phyloP scores from a whole-genome alignment of 345 rosid species.

The Cochlearia excelsa region DNA sequence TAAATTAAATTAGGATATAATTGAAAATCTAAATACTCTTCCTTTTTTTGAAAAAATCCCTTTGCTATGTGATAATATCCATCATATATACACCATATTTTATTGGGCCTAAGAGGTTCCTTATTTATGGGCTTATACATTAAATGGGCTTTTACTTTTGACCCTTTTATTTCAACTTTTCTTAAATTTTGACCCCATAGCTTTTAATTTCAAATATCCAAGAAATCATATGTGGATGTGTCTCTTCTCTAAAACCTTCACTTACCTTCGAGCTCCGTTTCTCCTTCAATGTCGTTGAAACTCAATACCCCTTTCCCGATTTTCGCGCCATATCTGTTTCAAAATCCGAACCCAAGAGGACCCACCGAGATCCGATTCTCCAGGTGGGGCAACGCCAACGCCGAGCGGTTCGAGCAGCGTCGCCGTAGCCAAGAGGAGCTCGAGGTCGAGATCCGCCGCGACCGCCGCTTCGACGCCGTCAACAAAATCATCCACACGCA shows the following conservation, averaged over 20 bases:
- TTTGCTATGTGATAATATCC: too few relatives aligned
- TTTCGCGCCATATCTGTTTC: slow-evolving; percentile 44
- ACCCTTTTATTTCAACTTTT: background rate
- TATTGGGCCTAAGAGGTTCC: background rate
- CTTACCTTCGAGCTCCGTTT: slow-evolving; percentile 12
- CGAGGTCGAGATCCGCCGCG: slow-evolving; percentile 68
- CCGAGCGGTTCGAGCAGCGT: slow-evolving; percentile 59
- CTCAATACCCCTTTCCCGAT: slow-evolving; percentile 59
- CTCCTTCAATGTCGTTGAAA: slow-evolving; percentile 60
- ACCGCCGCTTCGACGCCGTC: slow-evolving; percentile 61
- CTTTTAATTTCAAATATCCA: background rate
- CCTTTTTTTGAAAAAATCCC: too few relatives aligned
- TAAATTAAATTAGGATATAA: too few relatives aligned
- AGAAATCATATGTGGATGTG: slow-evolving; percentile 26
- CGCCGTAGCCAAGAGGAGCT: slow-evolving; percentile 60
- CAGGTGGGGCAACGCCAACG: slow-evolving; percentile 79
- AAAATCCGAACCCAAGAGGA: slow-evolving; percentile 33
- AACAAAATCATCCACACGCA: slow-evolving; percentile 40
- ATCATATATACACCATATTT: too few relatives aligned
- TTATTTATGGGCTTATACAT: background rate
- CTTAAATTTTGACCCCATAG: slow-evolving; percentile 21
- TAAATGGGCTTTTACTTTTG: background rate
- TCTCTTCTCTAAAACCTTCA: slow-evolving; percentile 19
- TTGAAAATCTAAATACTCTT: too few relatives aligned
- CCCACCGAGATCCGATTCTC: slow-evolving; percentile 59